Evolutionary conservation across 495 filamentous ascomycete genomes (phyloP), one percentile per base, ranked within the genome.

Genomic region (Penicillium paxilli): DNA sequence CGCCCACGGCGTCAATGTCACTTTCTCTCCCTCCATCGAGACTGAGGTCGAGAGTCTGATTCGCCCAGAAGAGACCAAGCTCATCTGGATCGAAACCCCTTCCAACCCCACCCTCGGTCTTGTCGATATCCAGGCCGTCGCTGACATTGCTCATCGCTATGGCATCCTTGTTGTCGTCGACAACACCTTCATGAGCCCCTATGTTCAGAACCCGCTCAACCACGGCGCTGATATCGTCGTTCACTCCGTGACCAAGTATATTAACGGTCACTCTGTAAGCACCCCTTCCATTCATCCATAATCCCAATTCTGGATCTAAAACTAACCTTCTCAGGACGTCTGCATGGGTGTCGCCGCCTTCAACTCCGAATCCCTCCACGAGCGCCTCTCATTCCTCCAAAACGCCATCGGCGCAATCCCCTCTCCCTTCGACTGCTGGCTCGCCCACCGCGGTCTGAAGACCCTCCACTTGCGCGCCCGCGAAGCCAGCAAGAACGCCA

Each of bases 161-260:
- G 92, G 92, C 44, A 91, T 99, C 54, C 74, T 89, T 59, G 94
- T 99, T 9, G 95, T 99, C 5, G 94, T 99, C 2, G 94, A 99
- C 74, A 99, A 99, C 78, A 99, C 94, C 2, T 99, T 99, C 78
- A 75, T 99, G 62, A 90, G 85, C 55, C 94, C 94, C 22, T 99
- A 98, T 67, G 80, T 98, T 21, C 94, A 99, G 72, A 98, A 97
- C 69, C 94, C 94, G 2, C 80, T 99, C 22, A 84, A 92, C 60
- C 91, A 95, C 72, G 94, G 94, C 61, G 94, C 94, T 30, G 95
- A 99, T 66, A 92, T 99, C 42, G 94, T 98, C 38, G 86, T 98
- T n/a, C 94, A 99, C 78, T 92, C 88, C 33, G 94, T 99, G n/a
- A 99, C 94, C 7, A 99, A 99, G 72, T 99, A 98, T 74, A 98